These are phyloP conservation scores for Teratosphaeria viscida DNA, from an alignment of 2,329 filamentous ascomycete species.

Conservation along the genomic window DNA sequence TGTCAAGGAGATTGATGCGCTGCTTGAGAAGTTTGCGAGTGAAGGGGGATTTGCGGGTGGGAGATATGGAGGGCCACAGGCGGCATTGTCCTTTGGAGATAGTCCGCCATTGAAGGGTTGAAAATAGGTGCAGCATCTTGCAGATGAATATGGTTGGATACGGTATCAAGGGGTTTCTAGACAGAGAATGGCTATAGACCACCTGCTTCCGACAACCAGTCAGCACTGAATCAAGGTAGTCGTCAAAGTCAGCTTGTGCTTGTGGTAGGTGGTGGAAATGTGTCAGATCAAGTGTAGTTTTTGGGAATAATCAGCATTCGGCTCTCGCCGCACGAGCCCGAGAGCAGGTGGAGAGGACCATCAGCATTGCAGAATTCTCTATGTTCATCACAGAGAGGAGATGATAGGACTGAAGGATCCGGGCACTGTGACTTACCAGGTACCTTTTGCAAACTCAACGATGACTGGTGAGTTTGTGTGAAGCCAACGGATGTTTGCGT, in stretches of 20 bases:
- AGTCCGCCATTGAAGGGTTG: constrained; percentile 14
- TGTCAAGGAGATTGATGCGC: constrained; percentile 41
- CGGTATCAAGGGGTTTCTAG: background rate
- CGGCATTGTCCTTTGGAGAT: constrained; percentile 18
- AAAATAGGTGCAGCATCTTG: background rate
- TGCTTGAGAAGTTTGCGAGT: constrained; percentile 38
- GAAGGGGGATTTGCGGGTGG: constrained; percentile 32
- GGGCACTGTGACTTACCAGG: background rate
- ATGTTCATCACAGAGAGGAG: constrained; percentile 30
- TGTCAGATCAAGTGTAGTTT: constrained; percentile 41
- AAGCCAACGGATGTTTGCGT: too few relatives aligned
- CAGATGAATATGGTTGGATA: background rate
- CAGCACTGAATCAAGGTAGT: background rate
- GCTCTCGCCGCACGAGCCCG: constrained; percentile 12
- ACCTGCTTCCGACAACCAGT: background rate
- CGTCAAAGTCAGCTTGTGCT: background rate
- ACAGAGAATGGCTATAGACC: background rate
- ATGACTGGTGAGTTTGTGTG: too few relatives aligned
- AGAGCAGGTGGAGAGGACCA: constrained; percentile 19
- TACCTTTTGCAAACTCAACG: background rate
- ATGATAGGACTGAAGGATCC: background rate
- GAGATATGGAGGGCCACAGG: constrained; percentile 26
- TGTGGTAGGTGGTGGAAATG: background rate
- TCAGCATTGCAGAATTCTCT: constrained; percentile 43
- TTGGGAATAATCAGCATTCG: constrained; percentile 33